Evolutionary conservation across 2,329 filamentous ascomycete species (phyloP).

Genomic region (Sporothrix luriei): DNA sequence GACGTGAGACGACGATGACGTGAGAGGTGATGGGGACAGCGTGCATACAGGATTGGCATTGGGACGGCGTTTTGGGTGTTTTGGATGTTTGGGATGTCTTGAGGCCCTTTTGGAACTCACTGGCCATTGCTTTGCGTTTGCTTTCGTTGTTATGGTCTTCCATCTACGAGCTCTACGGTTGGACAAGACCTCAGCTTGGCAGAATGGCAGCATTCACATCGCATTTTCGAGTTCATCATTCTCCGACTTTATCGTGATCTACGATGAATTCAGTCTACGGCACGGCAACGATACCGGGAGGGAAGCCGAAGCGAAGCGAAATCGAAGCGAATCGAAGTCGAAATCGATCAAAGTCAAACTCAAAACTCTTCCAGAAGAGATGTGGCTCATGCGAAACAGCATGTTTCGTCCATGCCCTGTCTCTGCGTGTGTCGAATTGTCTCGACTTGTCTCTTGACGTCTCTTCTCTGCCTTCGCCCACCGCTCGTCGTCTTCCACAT

Average conservation of each 20-base stretch:
- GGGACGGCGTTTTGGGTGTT: background rate
- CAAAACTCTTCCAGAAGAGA: conserved; percentile 8
- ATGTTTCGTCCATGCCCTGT: background rate
- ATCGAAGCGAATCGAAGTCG: too few relatives aligned
- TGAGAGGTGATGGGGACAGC: background rate
- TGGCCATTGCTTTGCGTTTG: background rate
- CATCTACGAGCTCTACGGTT: too few relatives aligned
- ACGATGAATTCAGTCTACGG: background rate
- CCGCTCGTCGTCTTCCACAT: background rate
- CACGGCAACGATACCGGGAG: background rate
- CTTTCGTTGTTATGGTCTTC: too few relatives aligned
- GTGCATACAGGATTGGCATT: too few relatives aligned
- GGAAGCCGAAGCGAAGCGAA: too few relatives aligned
- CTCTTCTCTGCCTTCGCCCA: background rate
- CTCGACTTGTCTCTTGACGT: background rate
- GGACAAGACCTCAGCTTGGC: too few relatives aligned
- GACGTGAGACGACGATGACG: conserved; percentile 5
- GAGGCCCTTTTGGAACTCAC: too few relatives aligned
- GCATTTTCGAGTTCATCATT: background rate
- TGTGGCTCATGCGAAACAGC: background rate
- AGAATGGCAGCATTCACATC: background rate
- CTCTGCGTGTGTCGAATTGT: too few relatives aligned
- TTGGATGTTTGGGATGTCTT: too few relatives aligned
- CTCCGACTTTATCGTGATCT: too few relatives aligned
- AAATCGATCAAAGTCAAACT: background rate